Conservation (phyloP, 1,284 basidiomycete species). For the Ceratobasidium sp. region DNA sequence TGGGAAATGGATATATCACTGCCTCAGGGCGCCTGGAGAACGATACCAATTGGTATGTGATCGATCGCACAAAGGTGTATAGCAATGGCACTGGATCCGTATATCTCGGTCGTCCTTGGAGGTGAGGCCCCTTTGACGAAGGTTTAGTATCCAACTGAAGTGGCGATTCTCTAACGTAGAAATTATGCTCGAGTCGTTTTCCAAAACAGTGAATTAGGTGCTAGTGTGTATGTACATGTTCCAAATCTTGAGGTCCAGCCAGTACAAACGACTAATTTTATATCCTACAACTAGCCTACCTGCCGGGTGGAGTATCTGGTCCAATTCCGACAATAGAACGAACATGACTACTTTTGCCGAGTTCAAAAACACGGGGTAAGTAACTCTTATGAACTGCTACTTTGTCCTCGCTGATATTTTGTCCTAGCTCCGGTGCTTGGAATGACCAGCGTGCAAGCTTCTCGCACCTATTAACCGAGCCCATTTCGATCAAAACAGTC, state of each 20-base stretch:
- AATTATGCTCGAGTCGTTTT: constrained; percentile 46
- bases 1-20: constrained; percentile 45
- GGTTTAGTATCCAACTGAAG: background rate
- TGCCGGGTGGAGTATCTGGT: constrained; percentile 44
- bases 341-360: constrained; percentile 45
- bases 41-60: constrained; percentile 45
- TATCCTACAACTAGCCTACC: constrained; percentile 12
- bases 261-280: background rate
- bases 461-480: constrained; percentile 29
- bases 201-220: constrained; percentile 42
- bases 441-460: constrained; percentile 40
- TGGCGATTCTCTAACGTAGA: background rate
- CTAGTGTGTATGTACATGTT: constrained; percentile 7
- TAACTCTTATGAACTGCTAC: background rate
- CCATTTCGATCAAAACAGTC: constrained; percentile 42
- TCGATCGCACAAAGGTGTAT: constrained; percentile 42
- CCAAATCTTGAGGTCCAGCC: too few species aligned
- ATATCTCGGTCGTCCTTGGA: constrained; percentile 41
- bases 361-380: constrained; percentile 43
- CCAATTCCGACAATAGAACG: constrained; percentile 39
- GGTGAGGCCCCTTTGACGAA: background rate
- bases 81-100: constrained; percentile 32
- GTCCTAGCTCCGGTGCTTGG: constrained; percentile 27
- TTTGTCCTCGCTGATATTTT: constrained; percentile 2
- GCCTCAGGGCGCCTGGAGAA: constrained; percentile 41